phyloP scores from a whole-genome alignment of 352 stramenopile genomes.

The Blastocystis sp. region DNA sequence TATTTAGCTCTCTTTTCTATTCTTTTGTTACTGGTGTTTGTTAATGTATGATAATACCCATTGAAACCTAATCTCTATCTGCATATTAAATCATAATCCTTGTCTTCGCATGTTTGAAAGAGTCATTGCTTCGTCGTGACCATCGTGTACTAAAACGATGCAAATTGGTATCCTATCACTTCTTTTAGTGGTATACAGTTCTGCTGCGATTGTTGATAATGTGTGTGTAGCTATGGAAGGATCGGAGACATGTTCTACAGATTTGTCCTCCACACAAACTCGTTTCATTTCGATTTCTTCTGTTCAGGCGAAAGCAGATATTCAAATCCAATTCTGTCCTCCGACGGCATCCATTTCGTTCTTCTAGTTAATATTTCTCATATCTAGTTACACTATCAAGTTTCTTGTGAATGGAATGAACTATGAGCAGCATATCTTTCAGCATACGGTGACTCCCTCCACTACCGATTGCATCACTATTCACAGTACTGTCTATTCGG shows the following conservation, averaged over 20 bases:
- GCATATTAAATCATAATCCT: too few species aligned
- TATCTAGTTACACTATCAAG: background rate
- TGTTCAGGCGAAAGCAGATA: background rate
- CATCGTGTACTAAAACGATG: too few species aligned
- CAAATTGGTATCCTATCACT: background rate
- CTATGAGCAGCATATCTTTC: background rate
- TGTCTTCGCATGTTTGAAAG: too few species aligned
- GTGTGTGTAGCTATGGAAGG: background rate
- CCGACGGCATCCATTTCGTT: background rate
- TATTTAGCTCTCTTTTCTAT: background rate
- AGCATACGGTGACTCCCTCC: background rate
- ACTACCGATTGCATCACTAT: background rate
- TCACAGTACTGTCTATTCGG: slow-evolving; percentile 1
- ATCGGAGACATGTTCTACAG: background rate
- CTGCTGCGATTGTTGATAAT: background rate
- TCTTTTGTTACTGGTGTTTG: too few species aligned
- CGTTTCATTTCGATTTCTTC: background rate
- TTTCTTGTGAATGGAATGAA: background rate
- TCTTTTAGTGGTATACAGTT: background rate
- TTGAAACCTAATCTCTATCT: too few species aligned
- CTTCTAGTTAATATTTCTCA: background rate
- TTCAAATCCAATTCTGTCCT: background rate
- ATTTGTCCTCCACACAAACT: background rate
- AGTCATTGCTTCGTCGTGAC: too few species aligned
- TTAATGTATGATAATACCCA: too few species aligned